Evolutionary conservation across 305 asterid genomes (phyloP).

Genomic region (Stenogyne calaminthoides): DNA sequence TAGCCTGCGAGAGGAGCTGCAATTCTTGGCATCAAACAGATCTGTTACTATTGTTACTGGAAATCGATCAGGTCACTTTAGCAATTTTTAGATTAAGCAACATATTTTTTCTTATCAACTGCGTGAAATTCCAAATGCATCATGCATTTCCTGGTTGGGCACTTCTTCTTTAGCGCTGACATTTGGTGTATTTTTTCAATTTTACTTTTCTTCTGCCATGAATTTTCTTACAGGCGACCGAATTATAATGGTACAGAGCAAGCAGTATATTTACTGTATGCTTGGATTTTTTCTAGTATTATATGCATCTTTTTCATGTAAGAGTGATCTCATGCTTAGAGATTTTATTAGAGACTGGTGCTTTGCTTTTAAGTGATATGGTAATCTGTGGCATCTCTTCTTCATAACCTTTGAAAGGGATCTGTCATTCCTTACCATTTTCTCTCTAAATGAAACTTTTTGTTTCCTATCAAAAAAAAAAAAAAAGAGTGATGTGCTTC

Average conservation of each 20-base stretch:
- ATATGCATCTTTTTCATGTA: background rate
- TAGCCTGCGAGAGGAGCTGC: constrained; percentile 82
- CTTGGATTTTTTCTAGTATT: background rate
- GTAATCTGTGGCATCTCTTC: background rate
- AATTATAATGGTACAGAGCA: constrained; percentile 4
- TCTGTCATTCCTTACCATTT: background rate
- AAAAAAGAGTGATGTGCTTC: background rate
- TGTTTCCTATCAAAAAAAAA: background rate
- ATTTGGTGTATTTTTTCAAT: background rate
- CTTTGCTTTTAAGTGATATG: background rate
- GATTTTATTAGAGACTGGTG: background rate
- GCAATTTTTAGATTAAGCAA: constrained; percentile 19
- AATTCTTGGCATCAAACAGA: constrained; percentile 65
- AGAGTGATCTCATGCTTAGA: background rate
- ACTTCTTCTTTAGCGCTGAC: background rate
- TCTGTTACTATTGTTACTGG: constrained; percentile 76
- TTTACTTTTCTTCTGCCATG: constrained; percentile 9
- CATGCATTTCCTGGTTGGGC: background rate
- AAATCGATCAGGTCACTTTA: constrained; percentile 68
- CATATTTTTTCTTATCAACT: constrained; percentile 15
- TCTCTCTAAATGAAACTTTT: background rate
- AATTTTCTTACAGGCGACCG: background rate
- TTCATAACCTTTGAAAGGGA: background rate
- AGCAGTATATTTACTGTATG: background rate
- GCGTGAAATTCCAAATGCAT: background rate